Percentiles rank a stretch among this genome's conserved stretches.
Conservation (phyloP, 1,139 yeast species). For the Kodamaea sp. region DNA sequence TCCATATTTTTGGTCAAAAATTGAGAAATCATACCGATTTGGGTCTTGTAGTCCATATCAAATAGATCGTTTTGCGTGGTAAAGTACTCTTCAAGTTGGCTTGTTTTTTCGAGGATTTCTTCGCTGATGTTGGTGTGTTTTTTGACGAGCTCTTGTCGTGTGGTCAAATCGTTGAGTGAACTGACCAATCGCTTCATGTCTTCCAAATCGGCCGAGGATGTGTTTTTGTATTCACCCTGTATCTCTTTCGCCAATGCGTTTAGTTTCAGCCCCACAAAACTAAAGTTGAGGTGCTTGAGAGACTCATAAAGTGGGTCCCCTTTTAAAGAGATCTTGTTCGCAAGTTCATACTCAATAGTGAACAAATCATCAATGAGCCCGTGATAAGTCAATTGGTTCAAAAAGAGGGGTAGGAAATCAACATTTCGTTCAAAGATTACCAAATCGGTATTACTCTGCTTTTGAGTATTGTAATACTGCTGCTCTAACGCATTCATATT, state of each 20-base stretch:
- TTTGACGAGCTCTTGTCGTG: conserved; percentile 63
- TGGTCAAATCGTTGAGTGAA: conserved; percentile 63
- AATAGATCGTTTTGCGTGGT: conserved; percentile 74
- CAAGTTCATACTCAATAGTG: conserved; percentile 58
- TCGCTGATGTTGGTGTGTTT: conserved; percentile 79
- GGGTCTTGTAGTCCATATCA: conserved; percentile 52
- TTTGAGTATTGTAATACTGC: conserved; percentile 33
- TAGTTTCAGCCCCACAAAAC: conserved; percentile 70
- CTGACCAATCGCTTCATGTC: conserved; percentile 73
- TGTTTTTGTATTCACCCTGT: conserved; percentile 67
- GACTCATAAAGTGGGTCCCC: conserved; percentile 36
- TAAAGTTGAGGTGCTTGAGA: conserved; percentile 69
- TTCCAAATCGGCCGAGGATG: conserved; percentile 45
- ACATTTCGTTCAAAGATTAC: conserved; percentile 74
- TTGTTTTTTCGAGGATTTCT: conserved; percentile 51
- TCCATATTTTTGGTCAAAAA: conserved; percentile 39
- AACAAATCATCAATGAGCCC: conserved; percentile 79
- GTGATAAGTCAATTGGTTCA: conserved; percentile 75
- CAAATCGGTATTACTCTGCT: conserved; percentile 52
- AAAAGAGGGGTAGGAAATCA: conserved; percentile 67
- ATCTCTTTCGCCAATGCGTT: conserved; percentile 68
- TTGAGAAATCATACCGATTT: conserved; percentile 45
- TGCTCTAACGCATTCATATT: conserved; percentile 31
- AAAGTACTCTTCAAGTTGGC: conserved; percentile 51
- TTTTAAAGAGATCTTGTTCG: conserved; percentile 58